Evolutionary conservation across 805 yeast species (phyloP).

Genomic region (Wickerhamomyces mucosus): DNA sequence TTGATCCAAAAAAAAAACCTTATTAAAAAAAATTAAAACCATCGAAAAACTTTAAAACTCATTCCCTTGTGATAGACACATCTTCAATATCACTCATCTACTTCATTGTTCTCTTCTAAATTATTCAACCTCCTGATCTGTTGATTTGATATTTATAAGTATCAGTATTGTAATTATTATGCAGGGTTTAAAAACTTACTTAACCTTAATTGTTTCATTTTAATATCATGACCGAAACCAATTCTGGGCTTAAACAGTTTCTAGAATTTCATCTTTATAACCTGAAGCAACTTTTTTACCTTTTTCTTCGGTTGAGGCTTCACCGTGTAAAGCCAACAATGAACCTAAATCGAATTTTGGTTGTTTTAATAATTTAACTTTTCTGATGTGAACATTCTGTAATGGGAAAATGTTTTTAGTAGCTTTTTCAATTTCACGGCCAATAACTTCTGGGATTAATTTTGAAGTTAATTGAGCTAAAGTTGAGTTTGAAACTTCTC

Average conservation of each 20-base stretch:
- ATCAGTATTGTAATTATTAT: too few relatives aligned
- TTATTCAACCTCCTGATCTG: too few relatives aligned
- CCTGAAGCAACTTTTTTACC: slow-evolving; percentile 90
- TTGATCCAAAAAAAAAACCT: too few relatives aligned
- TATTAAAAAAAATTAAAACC: too few relatives aligned
- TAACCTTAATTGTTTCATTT: too few relatives aligned
- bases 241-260: slow-evolving; percentile 86
- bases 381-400: slow-evolving; percentile 98
- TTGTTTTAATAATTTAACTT: slow-evolving; percentile 96
- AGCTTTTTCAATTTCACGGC: slow-evolving; percentile 96
- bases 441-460: slow-evolving; percentile 97
- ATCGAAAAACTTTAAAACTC: too few relatives aligned
- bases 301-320: slow-evolving; percentile 82
- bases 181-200: too few relatives aligned
- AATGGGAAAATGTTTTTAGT: slow-evolving; percentile 93
- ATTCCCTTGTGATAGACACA: too few relatives aligned
- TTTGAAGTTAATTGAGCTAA: slow-evolving; percentile 94
- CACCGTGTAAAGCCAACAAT: slow-evolving; percentile 93
- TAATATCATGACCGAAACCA: too few relatives aligned
- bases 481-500: slow-evolving; percentile 92
- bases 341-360: slow-evolving; percentile 99
- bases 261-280: slow-evolving; percentile 96
- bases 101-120: too few relatives aligned
- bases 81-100: too few relatives aligned
- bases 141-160: too few relatives aligned